These are phyloP conservation scores for Neonothopanus nambi DNA, from an alignment of 1,284 basidiomycete species.

Conservation along the genomic window DNA sequence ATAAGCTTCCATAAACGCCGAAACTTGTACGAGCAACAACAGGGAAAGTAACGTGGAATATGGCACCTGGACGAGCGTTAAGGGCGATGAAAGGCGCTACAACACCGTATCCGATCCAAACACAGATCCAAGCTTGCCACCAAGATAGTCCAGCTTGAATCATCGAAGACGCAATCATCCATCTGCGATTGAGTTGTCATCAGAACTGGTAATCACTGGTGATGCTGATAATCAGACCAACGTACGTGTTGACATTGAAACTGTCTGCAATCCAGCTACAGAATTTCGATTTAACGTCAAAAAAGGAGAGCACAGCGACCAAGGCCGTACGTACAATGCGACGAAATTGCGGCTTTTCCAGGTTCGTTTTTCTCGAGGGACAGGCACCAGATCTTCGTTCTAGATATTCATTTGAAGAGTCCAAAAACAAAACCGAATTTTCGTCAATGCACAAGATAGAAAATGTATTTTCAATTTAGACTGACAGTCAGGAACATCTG, in stretches of 20 bases:
- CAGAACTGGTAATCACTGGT: not conserved
- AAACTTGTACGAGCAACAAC: conserved; percentile 78
- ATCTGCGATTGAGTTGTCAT: conserved; percentile 37
- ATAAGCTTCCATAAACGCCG: conserved; percentile 80
- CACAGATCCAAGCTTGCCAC: conserved; percentile 84
- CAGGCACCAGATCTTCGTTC: conserved; percentile 69
- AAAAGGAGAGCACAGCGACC: not conserved
- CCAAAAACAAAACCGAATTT: conserved; percentile 5
- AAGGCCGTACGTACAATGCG: conserved; percentile 56
- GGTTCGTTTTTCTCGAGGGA: conserved; percentile 54
- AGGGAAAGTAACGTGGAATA: conserved; percentile 83
- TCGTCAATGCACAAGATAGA: not conserved
- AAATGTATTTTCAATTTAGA: conserved; percentile 10
- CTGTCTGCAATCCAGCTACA: conserved; percentile 77
- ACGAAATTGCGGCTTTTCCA: conserved; percentile 67
- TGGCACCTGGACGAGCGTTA: conserved; percentile 79
- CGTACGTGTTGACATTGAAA: conserved; percentile 81
- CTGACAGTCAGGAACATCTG: conserved; percentile 58
- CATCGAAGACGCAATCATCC: conserved; percentile 80
- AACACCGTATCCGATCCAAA: conserved; percentile 75
- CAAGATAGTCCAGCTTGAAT: conserved; percentile 73
- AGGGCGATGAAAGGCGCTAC: conserved; percentile 76
- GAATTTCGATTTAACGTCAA: conserved; percentile 2
- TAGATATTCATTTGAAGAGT: no score
- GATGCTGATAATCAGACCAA: conserved; percentile 28